Conservation (phyloP, 2,329 filamentous ascomycete species). For the Colletotrichum aenigma region DNA sequence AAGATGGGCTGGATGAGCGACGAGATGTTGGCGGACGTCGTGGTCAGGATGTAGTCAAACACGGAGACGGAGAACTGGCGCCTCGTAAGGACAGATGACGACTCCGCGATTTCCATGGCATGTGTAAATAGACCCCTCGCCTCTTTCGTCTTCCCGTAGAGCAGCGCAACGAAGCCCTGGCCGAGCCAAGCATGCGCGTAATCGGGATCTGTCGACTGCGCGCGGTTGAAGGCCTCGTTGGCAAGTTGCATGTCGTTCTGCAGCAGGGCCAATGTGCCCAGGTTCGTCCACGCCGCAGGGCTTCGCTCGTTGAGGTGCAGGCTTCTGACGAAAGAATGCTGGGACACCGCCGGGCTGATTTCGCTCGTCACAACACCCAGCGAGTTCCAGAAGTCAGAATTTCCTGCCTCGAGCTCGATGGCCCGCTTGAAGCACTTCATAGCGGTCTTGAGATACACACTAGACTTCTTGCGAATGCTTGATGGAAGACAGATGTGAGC, state of each 20-base stretch:
- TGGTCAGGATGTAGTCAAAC: constrained; percentile 79
- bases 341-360: constrained; percentile 84
- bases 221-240: constrained; percentile 86
- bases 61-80: constrained; percentile 79
- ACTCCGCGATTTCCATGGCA: constrained; percentile 89
- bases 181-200: constrained; percentile 94
- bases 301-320: constrained; percentile 91
- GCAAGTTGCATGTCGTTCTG: constrained; percentile 86
- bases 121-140: constrained; percentile 88
- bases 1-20: constrained; percentile 87
- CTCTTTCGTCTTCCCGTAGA: constrained; percentile 76
- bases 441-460: constrained; percentile 77
- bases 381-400: constrained; percentile 96
- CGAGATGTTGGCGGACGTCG: constrained; percentile 55
- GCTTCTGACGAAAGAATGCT: constrained; percentile 92
- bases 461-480: constrained; percentile 58
- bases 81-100: constrained; percentile 74
- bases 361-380: constrained; percentile 88
- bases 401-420: constrained; percentile 93
- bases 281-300: constrained; percentile 86
- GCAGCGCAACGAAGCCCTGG: constrained; percentile 82
- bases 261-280: constrained; percentile 84
- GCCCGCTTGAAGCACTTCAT: constrained; percentile 93
- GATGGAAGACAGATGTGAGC: constrained; percentile 71
- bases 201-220: constrained; percentile 93